Evolutionary conservation across 306 rosid species (phyloP).

Genomic region (Coriaria nepalensis): DNA sequence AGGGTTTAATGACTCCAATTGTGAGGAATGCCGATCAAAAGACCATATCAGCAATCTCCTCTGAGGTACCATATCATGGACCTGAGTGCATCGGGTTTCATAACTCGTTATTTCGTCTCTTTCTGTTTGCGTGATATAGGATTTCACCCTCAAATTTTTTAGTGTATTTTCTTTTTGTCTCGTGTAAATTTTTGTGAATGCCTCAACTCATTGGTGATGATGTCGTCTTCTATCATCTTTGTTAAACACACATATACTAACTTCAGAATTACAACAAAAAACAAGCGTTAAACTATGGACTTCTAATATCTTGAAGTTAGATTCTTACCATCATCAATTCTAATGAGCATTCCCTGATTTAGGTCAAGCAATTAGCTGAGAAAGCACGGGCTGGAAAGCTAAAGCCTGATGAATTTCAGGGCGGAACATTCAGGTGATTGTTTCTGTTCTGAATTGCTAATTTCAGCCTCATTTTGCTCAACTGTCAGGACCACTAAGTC

Average conservation of each 20-base stretch:
- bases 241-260: too few species aligned
- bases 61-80: constrained; percentile 45
- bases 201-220: too few species aligned
- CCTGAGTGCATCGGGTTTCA: constrained; percentile 6
- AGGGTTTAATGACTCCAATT: constrained; percentile 98
- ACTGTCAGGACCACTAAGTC: too few species aligned
- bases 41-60: constrained; percentile 69
- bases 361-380: constrained; percentile 87
- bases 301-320: constrained; percentile 1
- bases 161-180: too few species aligned
- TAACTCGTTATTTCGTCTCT: constrained; percentile 4
- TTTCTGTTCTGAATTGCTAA: constrained; percentile 11
- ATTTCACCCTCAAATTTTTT: too few species aligned
- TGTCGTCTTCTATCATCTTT: too few species aligned
- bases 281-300: too few species aligned
- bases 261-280: too few species aligned
- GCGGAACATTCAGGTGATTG: constrained; percentile 89
- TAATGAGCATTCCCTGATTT: constrained; percentile 7
- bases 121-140: not conserved
- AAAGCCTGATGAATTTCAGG: constrained; percentile 83
- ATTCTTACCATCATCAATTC: constrained; percentile 2
- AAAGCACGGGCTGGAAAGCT: constrained; percentile 88
- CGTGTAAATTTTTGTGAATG: too few species aligned
- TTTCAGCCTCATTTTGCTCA: too few species aligned
- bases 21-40: constrained; percentile 88